Evolutionary conservation across 345 rosid genomes (phyloP).

Genomic region (Moricandia moricandioides): DNA sequence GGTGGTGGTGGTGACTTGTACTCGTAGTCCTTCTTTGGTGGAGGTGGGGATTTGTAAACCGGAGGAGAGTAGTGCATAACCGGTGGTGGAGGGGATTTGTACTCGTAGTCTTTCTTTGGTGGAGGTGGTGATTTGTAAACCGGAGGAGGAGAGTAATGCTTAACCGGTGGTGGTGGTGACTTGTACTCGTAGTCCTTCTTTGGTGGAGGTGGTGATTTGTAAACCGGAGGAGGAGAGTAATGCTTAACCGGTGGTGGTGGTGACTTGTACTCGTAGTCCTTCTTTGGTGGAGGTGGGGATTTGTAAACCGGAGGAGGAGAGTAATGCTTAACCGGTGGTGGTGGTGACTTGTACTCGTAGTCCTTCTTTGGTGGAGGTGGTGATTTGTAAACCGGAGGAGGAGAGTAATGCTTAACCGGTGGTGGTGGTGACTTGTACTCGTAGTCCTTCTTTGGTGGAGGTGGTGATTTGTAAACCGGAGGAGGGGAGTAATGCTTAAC

Average conservation of each 20-base stretch:
- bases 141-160: not conserved
- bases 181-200: not conserved
- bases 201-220: constrained; percentile 15
- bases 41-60: not conserved
- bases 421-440: not conserved
- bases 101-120: not conserved
- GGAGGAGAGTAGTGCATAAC: not conserved
- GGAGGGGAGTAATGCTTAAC: not conserved
- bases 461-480: not conserved
- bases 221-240: constrained; percentile 8
- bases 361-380: not conserved
- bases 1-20: not conserved
- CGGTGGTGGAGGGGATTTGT: not conserved
- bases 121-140: not conserved
- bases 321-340: not conserved
- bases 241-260: not conserved
- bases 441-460: too few species aligned
- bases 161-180: not conserved
- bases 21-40: too few species aligned
- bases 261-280: not conserved
- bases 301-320: not conserved
- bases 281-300: not conserved
- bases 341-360: not conserved
- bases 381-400: not conserved
- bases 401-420: not conserved